Evolutionary conservation across 768 basidiomycete species (phyloP), one percentile per base, ranked within the genome.

Genomic region (Gyrodon lividus): DNA sequence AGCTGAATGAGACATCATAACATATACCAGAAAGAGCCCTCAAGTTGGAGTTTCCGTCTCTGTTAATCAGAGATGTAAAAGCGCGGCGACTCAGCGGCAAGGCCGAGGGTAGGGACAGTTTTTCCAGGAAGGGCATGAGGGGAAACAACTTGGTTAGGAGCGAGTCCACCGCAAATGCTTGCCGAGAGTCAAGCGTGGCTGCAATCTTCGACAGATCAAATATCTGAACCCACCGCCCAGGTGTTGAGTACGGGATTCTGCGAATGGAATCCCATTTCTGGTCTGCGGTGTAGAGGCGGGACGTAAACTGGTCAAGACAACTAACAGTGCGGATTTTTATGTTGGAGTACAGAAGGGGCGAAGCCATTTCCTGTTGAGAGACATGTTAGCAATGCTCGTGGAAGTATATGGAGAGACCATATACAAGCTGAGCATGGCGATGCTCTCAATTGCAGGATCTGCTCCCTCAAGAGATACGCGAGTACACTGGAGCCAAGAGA

Each of bases 181-280:
- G 77, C 33, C 50, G 58, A 8, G 74, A 68, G 56, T 75, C 72
- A 22, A 77, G 71, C 41, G 61, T 63, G 58, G 72, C 74, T 39
- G 65, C 58, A 30, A 89, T 58, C 19, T 70, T 67, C 5, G 88
- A 84, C 6, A 97, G 70, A 67, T 96, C 87, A 20, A 97, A 74
- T 9, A 65, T 68, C 52, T 84, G 86, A 1, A 96, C 82, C 87
- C 91, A 95, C 63, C 93, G 78, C 24, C 93, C 93, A 2, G 93
- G 93, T 0, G 87, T 79, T 4, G 92, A 94, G 61, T 87, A 89
- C 0, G 89, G 89, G 57, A 89, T 92, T 44, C 93, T 80, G 46
- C 89, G 82, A 50, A 96, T 83, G 39, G 90, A 89, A 60, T 93
- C 91, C 93, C 93, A 96, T 62, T 78, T 80, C 58, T 81, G 77